Evolutionary conservation across 306 rosid species (phyloP).

Genomic region (Cucumis sativus): Cucumber_9930_V3 NC_026656.2:2493501-2494000

Average conservation of each 20-base stretch:
- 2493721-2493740: background rate
- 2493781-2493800: background rate
- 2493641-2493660: background rate
- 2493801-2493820: background rate
- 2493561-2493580: background rate
- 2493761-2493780: background rate
- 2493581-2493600: background rate
- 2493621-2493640: background rate
- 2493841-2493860: conserved; percentile 48
- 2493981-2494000: conserved; percentile 2
- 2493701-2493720: background rate
- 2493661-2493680: background rate
- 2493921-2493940: background rate
- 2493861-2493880: conserved; percentile 20
- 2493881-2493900: conserved; percentile 1
- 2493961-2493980: conserved; percentile 13
- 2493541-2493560: background rate
- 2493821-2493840: conserved; percentile 42
- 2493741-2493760: background rate
- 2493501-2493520: background rate
- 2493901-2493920: conserved; percentile 49
- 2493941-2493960: background rate
- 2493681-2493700: background rate
- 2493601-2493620: background rate
- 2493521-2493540: background rate